Evolutionary conservation across 1,284 basidiomycete genomes (phyloP).

Genomic region (Puccinia coronata): DNA sequence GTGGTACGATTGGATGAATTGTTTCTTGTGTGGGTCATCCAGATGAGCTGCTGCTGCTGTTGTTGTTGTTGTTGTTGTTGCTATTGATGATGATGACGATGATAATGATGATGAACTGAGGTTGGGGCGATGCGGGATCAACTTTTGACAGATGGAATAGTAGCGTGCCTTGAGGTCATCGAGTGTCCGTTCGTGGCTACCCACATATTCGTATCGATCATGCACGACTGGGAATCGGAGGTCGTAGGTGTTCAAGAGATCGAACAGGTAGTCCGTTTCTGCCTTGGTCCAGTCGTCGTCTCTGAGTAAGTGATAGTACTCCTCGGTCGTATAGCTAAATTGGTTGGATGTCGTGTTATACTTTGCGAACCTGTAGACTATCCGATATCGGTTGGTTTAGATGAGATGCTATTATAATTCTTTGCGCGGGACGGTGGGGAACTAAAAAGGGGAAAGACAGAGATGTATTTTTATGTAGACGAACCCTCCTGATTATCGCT

Average conservation of each 20-base stretch:
- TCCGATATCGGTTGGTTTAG: not conserved
- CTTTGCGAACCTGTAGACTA: conserved; percentile 65
- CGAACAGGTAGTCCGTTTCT: conserved; percentile 92
- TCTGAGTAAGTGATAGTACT: conserved; percentile 76
- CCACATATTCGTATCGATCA: conserved; percentile 79
- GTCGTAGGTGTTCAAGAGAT: conserved; percentile 78
- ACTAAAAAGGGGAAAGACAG: no score
- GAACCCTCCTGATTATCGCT: conserved; percentile 28
- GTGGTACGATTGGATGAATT: conserved; percentile 36
- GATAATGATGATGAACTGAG: conserved; percentile 68
- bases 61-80: no score
- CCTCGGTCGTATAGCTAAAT: conserved; percentile 84
- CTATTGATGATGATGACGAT: no score
- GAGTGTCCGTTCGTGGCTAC: conserved; percentile 22
- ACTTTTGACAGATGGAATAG: conserved; percentile 84
- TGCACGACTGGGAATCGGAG: conserved; percentile 84
- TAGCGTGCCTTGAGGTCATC: conserved; percentile 95
- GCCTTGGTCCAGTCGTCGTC: conserved; percentile 88
- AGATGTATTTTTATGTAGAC: no score
- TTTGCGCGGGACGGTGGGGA: no score
- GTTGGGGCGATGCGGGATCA: conserved; percentile 76
- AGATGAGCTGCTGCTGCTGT: not conserved
- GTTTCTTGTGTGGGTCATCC: conserved; percentile 34
- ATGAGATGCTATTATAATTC: not conserved
- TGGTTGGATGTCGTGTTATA: conserved; percentile 73